Conservation (phyloP, 495 filamentous ascomycete species). For the Hypomontagnella submonticulosa region DNA sequence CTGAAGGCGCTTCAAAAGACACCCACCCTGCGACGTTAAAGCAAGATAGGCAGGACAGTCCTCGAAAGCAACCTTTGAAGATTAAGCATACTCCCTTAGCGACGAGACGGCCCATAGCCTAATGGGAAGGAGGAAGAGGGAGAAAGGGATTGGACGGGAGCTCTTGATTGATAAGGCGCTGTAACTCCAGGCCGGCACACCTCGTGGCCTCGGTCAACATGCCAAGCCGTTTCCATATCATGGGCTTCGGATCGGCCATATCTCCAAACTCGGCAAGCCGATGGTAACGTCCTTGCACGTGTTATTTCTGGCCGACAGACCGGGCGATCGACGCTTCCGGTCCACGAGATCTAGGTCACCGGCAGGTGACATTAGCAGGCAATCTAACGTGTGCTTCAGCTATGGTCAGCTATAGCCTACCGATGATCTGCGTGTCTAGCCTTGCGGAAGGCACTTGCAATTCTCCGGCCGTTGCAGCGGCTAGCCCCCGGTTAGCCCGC, state of each 20-base stretch:
- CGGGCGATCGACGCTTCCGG: conserved; percentile 33
- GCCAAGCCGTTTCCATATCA: conserved; percentile 28
- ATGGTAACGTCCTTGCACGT: conserved; percentile 19
- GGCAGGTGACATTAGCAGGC: conserved; percentile 24
- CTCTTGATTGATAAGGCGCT: conserved; percentile 40
- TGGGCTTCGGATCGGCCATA: conserved; percentile 23
- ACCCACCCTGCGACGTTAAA: conserved; percentile 25
- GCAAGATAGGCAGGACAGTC: conserved; percentile 35
- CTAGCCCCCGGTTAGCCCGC: conserved; percentile 14
- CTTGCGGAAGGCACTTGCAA: conserved; percentile 26
- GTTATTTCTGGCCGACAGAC: conserved; percentile 25
- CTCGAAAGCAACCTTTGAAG: conserved; percentile 19
- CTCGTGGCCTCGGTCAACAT: conserved; percentile 27
- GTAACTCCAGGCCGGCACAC: conserved; percentile 35
- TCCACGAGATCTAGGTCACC: conserved; percentile 26
- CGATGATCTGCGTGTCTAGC: conserved; percentile 24
- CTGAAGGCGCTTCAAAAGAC: conserved; percentile 38
- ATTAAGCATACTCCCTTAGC: conserved; percentile 19
- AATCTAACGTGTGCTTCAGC: conserved; percentile 27
- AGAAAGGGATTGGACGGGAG: conserved; percentile 30
- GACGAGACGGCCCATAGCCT: conserved; percentile 26
- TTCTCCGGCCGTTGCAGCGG: conserved; percentile 20
- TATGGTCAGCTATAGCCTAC: conserved; percentile 32
- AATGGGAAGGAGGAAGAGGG: conserved; percentile 32
- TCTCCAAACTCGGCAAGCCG: conserved; percentile 34